Evolutionary conservation across 176 grass and related monocot species (phyloP).

Genomic region (Phoenix dactylifera): DNA sequence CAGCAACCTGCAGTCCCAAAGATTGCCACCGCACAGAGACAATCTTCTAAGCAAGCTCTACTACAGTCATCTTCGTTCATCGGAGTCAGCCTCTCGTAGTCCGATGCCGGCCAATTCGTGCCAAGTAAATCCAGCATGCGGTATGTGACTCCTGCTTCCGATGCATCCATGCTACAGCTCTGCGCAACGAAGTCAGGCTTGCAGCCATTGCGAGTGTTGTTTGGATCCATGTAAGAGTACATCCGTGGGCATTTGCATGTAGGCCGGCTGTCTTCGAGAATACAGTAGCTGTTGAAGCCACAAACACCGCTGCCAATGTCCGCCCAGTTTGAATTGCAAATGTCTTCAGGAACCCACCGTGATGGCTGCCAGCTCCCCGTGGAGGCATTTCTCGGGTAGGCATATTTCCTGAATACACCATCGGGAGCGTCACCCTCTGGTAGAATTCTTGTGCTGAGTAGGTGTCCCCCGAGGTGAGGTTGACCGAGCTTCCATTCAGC

Average conservation of each 20-base stretch:
- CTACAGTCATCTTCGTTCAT: conserved; percentile 3
- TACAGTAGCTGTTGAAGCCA: conserved; percentile 43
- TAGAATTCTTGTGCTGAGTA: no score
- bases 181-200: conserved; percentile 11
- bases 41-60: conserved; percentile 21
- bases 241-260: conserved; percentile 25
- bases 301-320: conserved; percentile 21
- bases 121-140: not conserved
- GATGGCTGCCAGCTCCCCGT: no score
- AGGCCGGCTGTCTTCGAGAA: not conserved
- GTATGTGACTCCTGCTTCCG: no score
- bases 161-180: not conserved
- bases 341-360: conserved; percentile 5
- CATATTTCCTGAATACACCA: no score
- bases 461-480: no score
- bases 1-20: conserved; percentile 13
- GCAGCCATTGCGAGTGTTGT: conserved; percentile 31
- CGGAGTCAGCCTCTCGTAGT: conserved; percentile 12
- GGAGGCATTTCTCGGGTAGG: no score
- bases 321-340: not conserved
- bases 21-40: conserved; percentile 22
- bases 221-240: conserved; percentile 23
- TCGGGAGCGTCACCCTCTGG: no score
- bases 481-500: no score
- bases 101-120: conserved; percentile 14